Evolutionary conservation across 2,329 filamentous ascomycete genomes (phyloP).

Genomic region (Mycosphaerella sp.): DNA sequence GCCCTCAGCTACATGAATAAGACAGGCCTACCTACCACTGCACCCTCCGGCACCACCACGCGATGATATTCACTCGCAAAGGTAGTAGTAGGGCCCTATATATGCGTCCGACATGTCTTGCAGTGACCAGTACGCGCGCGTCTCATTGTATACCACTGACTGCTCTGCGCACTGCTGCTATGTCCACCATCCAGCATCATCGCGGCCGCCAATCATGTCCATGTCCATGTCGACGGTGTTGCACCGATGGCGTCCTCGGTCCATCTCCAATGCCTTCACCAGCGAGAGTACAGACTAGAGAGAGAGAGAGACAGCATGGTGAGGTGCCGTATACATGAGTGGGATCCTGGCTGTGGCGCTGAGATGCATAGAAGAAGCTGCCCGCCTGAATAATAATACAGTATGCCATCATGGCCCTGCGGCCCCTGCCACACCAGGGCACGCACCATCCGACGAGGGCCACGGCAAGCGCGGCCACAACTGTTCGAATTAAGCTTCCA

Average conservation of each 20-base stretch:
- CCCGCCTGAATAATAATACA: constrained; percentile 6
- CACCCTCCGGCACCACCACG: neutral
- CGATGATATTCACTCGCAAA: neutral
- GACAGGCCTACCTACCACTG: neutral
- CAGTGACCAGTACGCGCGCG: neutral
- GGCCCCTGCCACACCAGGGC: no score
- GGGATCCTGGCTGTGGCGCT: constrained; percentile 9
- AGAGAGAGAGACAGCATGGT: no score
- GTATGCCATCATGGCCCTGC: no score
- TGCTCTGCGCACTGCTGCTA: neutral
- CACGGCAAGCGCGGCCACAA: constrained; percentile 14
- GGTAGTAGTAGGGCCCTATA: neutral
- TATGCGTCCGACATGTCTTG: constrained; percentile 14
- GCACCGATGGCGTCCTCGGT: constrained; percentile 4
- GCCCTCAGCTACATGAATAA: neutral
- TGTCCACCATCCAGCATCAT: neutral
- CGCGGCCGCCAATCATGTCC: neutral
- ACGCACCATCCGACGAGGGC: no score
- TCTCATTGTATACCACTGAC: neutral
- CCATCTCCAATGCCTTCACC: constrained; percentile 1
- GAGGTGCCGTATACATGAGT: no score
- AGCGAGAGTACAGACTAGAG: no score
- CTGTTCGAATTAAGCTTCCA: constrained; percentile 3
- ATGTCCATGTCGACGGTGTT: no score
- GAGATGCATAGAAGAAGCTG: neutral